Conservation (phyloP, 208 protist species). For the Trichomonas vaginalis region DNA sequence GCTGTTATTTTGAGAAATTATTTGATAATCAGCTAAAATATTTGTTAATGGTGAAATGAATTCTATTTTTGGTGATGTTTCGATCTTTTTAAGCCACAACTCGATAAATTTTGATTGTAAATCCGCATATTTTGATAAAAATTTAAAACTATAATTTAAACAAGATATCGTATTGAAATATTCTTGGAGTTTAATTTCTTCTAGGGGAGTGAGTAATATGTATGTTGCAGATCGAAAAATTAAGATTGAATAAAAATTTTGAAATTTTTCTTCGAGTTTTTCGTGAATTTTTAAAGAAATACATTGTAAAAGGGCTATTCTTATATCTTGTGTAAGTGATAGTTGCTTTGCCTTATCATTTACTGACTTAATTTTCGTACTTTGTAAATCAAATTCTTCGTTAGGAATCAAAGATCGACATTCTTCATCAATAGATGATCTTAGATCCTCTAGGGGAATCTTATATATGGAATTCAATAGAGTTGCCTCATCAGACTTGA, state of each 20-base stretch:
- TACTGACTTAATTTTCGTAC: not conserved
- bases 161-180: not conserved
- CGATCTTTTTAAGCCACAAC: not conserved
- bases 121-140: not conserved
- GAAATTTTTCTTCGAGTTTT: not conserved
- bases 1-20: not conserved
- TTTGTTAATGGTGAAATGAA: not conserved
- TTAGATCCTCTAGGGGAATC: not conserved
- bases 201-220: not conserved
- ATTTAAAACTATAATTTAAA: not conserved
- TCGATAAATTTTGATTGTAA: not conserved
- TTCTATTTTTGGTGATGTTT: not conserved
- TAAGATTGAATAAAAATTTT: not conserved
- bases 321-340: not conserved
- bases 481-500: not conserved
- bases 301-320: not conserved
- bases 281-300: not conserved
- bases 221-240: not conserved
- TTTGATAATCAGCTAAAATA: not conserved
- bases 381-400: not conserved
- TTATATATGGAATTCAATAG: not conserved
- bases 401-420: not conserved
- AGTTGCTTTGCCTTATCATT: not conserved
- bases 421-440: not conserved
- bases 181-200: not conserved